Evolutionary conservation across 345 rosid genomes (phyloP).

Genomic region (Turritis glabra): DNA sequence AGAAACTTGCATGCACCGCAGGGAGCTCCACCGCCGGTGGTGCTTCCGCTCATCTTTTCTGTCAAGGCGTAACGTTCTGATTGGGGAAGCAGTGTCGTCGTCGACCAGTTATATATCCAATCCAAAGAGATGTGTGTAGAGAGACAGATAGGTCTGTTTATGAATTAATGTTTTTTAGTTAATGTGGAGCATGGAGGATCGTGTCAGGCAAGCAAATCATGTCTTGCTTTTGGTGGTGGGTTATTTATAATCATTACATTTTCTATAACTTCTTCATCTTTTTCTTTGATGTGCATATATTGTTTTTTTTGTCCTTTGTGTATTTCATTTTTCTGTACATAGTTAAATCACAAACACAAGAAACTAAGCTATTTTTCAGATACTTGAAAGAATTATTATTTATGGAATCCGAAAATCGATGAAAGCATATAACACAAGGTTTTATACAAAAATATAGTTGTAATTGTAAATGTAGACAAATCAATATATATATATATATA

Average conservation of each 20-base stretch:
- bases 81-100: conserved; percentile 16
- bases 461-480: too few relatives aligned
- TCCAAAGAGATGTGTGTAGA: neutral
- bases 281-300: neutral
- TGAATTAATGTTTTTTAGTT: conserved; percentile 1
- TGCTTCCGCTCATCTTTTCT: conserved; percentile 41
- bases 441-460: too few relatives aligned
- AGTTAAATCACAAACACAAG: neutral
- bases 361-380: neutral
- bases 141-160: neutral
- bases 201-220: conserved; percentile 35
- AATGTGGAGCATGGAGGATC: conserved; percentile 27
- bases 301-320: neutral
- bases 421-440: neutral
- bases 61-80: neutral
- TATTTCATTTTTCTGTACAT: neutral
- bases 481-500: too few relatives aligned
- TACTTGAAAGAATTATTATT: neutral
- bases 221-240: conserved; percentile 41
- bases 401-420: neutral
- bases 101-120: neutral
- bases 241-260: conserved; percentile 32
- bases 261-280: neutral
- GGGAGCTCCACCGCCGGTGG: conserved; percentile 52
- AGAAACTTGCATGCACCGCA: conserved; percentile 91